These are phyloP conservation scores for Quercus gilva DNA, from an alignment of 306 rosid species.

Conservation along the genomic window DNA sequence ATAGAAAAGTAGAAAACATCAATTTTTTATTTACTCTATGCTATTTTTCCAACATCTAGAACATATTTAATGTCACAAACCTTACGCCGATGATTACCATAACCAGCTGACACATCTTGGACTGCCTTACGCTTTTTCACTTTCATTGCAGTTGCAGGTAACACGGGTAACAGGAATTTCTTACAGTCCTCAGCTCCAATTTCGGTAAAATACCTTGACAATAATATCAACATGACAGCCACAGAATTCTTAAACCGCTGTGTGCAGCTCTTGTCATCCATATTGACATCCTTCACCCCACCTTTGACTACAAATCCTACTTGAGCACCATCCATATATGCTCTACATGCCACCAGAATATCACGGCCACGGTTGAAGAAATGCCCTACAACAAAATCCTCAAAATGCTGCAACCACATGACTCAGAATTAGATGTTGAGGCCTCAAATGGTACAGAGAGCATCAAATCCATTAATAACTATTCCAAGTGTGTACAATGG, in stretches of 20 bases:
- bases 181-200: slow-evolving; percentile 66
- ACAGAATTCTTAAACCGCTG: slow-evolving; percentile 42
- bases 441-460: not conserved
- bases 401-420: slow-evolving; percentile 57
- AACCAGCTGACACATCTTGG: not conserved
- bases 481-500: too few species aligned
- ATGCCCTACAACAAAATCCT: slow-evolving; percentile 72
- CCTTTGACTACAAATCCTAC: slow-evolving; percentile 80
- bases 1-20: too few species aligned
- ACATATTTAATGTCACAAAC: slow-evolving; percentile 39
- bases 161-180: slow-evolving; percentile 32
- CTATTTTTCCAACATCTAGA: not conserved
- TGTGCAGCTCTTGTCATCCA: slow-evolving; percentile 75
- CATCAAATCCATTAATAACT: too few species aligned
- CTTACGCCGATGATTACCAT: slow-evolving; percentile 38
- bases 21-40: too few species aligned
- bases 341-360: slow-evolving; percentile 71
- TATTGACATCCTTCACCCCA: slow-evolving; percentile 76
- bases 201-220: slow-evolving; percentile 34
- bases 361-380: slow-evolving; percentile 61
- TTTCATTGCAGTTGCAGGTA: not conserved
- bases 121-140: not conserved
- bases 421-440: slow-evolving; percentile 15
- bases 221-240: slow-evolving; percentile 33
- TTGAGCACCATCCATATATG: slow-evolving; percentile 82